A percentile compares a stretch with the other conserved stretches of the same genome.
These are phyloP conservation scores for Chaetothyriales sp. DNA, from an alignment of 2,329 filamentous ascomycete species.

Conservation along the genomic window DNA sequence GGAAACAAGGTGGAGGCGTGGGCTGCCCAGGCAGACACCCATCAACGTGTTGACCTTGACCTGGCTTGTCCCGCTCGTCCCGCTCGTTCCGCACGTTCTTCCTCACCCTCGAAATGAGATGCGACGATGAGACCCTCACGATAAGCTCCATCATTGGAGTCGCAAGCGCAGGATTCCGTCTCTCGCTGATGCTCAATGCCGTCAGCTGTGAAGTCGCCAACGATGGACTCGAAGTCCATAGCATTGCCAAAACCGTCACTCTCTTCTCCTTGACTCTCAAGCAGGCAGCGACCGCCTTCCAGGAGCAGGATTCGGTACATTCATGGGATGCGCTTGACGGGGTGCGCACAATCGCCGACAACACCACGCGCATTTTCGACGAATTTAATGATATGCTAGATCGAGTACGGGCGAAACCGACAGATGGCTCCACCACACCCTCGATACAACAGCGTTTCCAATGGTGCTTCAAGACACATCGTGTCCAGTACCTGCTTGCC, in stretches of 20 bases:
- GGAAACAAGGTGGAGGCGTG: no score
- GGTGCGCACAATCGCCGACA: conserved; percentile 27
- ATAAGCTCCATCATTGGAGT: conserved; percentile 20
- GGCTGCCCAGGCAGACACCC: no score
- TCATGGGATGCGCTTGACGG: conserved; percentile 24
- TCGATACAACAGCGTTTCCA: conserved; percentile 25
- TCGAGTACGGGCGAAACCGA: conserved; percentile 19
- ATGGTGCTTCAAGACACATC: conserved; percentile 30
- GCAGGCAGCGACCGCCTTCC: conserved; percentile 24
- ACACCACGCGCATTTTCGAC: conserved; percentile 27
- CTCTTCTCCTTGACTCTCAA: conserved; percentile 29
- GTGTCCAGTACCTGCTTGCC: conserved; percentile 29
- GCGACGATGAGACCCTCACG: conserved; percentile 6
- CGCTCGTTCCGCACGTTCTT: background rate
- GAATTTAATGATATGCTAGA: conserved; percentile 31
- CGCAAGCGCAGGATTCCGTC: conserved; percentile 25
- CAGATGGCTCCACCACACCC: conserved; percentile 18
- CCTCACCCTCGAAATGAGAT: background rate
- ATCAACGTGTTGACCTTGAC: background rate
- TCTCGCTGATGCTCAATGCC: conserved; percentile 30
- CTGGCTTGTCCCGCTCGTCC: background rate
- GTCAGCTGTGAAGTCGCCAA: conserved; percentile 29
- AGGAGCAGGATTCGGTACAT: conserved; percentile 21
- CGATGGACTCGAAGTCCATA: conserved; percentile 28
- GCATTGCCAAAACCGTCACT: conserved; percentile 29